Conservation (phyloP, 768 basidiomycete species). For the Russula griseocarnosa region DNA sequence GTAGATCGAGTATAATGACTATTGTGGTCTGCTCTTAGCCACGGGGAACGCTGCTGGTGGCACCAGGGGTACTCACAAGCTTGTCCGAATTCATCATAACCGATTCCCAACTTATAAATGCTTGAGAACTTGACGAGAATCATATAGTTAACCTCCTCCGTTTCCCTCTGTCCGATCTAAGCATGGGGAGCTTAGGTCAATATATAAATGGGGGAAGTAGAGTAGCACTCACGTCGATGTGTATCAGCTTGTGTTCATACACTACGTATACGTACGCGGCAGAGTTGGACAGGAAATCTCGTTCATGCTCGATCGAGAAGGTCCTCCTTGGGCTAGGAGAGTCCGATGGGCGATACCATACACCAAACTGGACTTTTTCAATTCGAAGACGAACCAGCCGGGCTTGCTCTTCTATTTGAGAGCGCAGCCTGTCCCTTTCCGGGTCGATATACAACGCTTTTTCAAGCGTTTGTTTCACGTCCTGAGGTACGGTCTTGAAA, state of each 20-base stretch:
- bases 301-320: conserved; percentile 72
- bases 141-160: conserved; percentile 12
- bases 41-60: no score
- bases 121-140: conserved; percentile 23
- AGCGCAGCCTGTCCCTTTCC: conserved; percentile 32
- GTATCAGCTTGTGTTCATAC: conserved; percentile 65
- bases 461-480: conserved; percentile 30
- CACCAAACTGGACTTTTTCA: conserved; percentile 62
- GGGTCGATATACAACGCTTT: conserved; percentile 36
- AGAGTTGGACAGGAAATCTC: conserved; percentile 43
- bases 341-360: conserved; percentile 42
- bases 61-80: conserved; percentile 3
- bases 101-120: conserved; percentile 24
- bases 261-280: conserved; percentile 57
- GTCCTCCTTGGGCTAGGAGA: conserved; percentile 28
- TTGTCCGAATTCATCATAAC: conserved; percentile 15
- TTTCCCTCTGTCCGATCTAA: conserved; percentile 22
- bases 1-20: conserved; percentile 25
- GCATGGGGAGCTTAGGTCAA: not conserved
- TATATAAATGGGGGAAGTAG: not conserved
- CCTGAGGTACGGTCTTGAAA: conserved; percentile 2
- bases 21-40: not conserved
- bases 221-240: conserved; percentile 47
- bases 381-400: conserved; percentile 48
- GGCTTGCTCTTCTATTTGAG: conserved; percentile 35